Evolutionary conservation across 2,329 filamentous ascomycete species (phyloP).

Genomic region (Talaromyces sp.): DNA sequence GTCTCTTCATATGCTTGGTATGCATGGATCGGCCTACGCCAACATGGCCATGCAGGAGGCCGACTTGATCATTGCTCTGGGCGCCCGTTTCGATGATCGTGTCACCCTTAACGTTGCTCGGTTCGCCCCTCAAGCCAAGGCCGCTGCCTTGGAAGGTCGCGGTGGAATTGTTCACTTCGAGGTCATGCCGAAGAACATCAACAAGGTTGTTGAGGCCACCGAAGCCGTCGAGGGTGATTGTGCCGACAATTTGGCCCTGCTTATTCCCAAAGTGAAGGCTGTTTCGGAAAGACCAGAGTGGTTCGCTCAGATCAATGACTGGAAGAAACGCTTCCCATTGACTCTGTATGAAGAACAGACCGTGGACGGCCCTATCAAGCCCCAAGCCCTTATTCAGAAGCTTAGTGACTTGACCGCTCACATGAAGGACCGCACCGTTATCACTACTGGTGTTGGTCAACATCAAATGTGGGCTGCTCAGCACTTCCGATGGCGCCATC

Average conservation of each 20-base stretch:
- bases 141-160: constrained; percentile 77
- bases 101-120: constrained; percentile 79
- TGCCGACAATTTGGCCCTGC: constrained; percentile 69
- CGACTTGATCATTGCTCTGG: constrained; percentile 91
- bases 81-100: constrained; percentile 93
- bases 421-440: constrained; percentile 80
- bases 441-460: constrained; percentile 92
- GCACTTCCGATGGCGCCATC: constrained; percentile 91
- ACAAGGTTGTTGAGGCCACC: constrained; percentile 96
- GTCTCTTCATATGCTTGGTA: constrained; percentile 95
- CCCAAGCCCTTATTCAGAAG: constrained; percentile 87
- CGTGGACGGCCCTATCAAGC: constrained; percentile 80
- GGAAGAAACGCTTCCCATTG: constrained; percentile 91
- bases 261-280: constrained; percentile 69
- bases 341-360: constrained; percentile 76
- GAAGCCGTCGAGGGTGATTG: constrained; percentile 95
- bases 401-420: constrained; percentile 78
- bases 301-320: constrained; percentile 84
- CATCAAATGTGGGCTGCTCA: constrained; percentile 99
- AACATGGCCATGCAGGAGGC: constrained; percentile 98
- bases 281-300: constrained; percentile 72
- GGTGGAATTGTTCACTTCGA: constrained; percentile 98
- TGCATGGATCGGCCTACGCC: constrained; percentile 96
- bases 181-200: constrained; percentile 99
- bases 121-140: constrained; percentile 85